Percentiles rank a stretch among this genome's conserved stretches.
phyloP scores from a whole-genome alignment of 768 basidiomycete species.

The Strobilomyces confusus region DNA sequence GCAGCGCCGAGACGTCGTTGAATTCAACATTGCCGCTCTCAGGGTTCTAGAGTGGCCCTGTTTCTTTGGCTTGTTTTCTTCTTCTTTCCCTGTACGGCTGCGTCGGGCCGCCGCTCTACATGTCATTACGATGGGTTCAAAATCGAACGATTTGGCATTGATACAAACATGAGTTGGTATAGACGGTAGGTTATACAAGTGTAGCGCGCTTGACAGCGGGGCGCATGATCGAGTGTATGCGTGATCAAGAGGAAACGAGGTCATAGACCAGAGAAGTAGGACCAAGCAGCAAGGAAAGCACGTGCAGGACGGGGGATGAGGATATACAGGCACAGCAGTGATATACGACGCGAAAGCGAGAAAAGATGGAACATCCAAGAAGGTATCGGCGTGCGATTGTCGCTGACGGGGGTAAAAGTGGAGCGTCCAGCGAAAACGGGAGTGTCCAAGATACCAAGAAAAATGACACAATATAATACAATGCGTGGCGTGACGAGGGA shows the following conservation, averaged over 20 bases:
- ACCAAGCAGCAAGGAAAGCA: background rate
- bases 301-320: background rate
- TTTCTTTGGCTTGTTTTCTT: too few relatives aligned
- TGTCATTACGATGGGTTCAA: background rate
- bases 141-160: slow-evolving; percentile 11
- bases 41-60: too few relatives aligned
- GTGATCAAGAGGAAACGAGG: background rate
- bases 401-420: background rate
- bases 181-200: slow-evolving; percentile 16
- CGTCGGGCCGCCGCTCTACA: background rate
- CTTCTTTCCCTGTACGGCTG: too few relatives aligned
- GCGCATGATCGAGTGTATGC: background rate
- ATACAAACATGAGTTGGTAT: slow-evolving; percentile 19
- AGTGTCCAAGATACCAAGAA: background rate
- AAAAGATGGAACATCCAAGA: slow-evolving; percentile 19
- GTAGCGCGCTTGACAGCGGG: slow-evolving; percentile 1
- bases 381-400: slow-evolving; percentile 16
- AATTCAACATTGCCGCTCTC: background rate
- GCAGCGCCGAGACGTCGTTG: slow-evolving; percentile 23
- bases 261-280: background rate
- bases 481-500: background rate
- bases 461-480: slow-evolving; percentile 14
- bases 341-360: slow-evolving; percentile 16
- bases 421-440: background rate
- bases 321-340: slow-evolving; percentile 15